Percentiles rank a stretch among this genome's conserved stretches.
These are phyloP conservation scores for Candolleomyces aberdarensis DNA, from an alignment of 768 basidiomycete genomes.

Conservation along the genomic window DNA sequence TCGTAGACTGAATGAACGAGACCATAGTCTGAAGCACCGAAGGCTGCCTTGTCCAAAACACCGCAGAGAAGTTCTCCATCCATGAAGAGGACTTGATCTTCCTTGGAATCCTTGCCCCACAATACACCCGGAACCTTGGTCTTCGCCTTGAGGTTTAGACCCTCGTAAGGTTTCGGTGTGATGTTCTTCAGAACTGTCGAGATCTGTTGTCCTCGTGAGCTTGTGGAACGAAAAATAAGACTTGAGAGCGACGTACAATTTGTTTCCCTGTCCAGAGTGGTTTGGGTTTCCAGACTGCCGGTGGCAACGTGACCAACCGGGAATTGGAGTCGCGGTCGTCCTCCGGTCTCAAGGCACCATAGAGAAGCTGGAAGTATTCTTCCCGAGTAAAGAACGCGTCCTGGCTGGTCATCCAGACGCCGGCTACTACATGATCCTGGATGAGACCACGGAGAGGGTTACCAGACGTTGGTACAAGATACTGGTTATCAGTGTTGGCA, in stretches of 20 bases:
- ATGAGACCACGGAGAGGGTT: constrained; percentile 97
- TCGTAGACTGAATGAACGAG: constrained; percentile 97
- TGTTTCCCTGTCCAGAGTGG: constrained; percentile 99
- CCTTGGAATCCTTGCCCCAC: constrained; percentile 79
- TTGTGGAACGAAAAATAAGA: not conserved
- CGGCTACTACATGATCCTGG: constrained; percentile 98
- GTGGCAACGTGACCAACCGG: constrained; percentile 79
- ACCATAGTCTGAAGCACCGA: constrained; percentile 94
- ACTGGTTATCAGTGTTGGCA: constrained; percentile 98
- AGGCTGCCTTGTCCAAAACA: constrained; percentile 94
- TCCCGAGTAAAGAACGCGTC: constrained; percentile 93
- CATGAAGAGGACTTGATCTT: constrained; percentile 86
- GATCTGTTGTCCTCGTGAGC: constrained; percentile 52
- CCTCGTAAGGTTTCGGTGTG: constrained; percentile 73
- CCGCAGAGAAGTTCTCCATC: constrained; percentile 93
- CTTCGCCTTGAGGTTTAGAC: constrained; percentile 80
- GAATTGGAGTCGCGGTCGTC: constrained; percentile 58
- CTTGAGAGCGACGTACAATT: constrained; percentile 56
- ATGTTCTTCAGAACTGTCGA: constrained; percentile 93
- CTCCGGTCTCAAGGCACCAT: constrained; percentile 91
- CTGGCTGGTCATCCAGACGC: constrained; percentile 98
- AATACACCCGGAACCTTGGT: constrained; percentile 87
- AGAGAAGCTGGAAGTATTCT: constrained; percentile 94
- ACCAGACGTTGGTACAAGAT: constrained; percentile 97
- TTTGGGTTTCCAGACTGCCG: constrained; percentile 87